Base-by-base conservation (phyloP, 495 filamentous ascomycete species). In the Paragyromitra xinjiangensis region DNA sequence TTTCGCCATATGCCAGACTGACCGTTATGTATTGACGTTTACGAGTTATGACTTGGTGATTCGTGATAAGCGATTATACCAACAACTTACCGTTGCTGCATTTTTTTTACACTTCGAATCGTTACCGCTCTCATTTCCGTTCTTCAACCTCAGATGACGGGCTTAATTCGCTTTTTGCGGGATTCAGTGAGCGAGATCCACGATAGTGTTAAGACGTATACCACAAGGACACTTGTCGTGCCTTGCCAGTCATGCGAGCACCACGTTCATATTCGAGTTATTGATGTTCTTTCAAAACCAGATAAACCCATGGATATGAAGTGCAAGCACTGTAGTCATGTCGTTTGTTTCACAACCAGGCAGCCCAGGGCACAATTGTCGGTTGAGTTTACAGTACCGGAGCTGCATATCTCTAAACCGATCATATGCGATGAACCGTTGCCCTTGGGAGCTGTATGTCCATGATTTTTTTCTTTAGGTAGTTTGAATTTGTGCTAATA, bases 281-380 rank as follows among this genome's bases (percentile, higher is more conserved):
- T 79, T 2, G 62, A 62, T 42, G 22, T 79, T 12, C 48, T 79
- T 12, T 50, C 58, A 1, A 44, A 34, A 9, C 71, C 71, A 6
- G 63, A 67, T 3, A 69, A 55, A 24, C 6, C 66, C 0, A 64
- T 42, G n/a, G 61, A 79, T 22, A 62, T 79, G 26, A 67, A 67
- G 22, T 79, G 77, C 51, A 58, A 40, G 42, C 19, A 64, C 48
- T 79, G 77, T 26, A 12, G 19, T 7, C 42, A 37, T 0, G 42
- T 59, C 12, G 77, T 78, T 72, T 77, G 66, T 62, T 79, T 72
- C 44, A 63, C 77, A 14, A 22, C 48, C 29, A 67, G 56, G 26
- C 45, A 34, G n/a, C 26, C 59, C 44, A 39, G 55, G 8, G 14
- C 2, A 39, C 24, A 34, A 16, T 39, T 12, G 14, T 1, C 51